Conservation (phyloP, 2,329 filamentous ascomycete species). For the Periconia macrospinosa region DNA sequence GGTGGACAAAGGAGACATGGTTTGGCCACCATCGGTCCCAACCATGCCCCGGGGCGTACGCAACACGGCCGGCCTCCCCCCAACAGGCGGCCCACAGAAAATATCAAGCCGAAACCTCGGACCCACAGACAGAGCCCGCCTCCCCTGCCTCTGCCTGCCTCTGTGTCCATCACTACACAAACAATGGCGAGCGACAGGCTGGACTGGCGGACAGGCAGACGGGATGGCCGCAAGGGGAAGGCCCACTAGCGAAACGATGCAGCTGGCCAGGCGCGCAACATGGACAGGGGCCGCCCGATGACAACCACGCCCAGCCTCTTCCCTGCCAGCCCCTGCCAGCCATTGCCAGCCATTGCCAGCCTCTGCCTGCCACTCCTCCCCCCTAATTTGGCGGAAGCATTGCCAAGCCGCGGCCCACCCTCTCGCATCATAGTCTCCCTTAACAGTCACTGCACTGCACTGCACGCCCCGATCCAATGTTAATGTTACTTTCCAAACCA, state of each 20-base stretch:
- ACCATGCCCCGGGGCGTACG: neutral
- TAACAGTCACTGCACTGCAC: no score
- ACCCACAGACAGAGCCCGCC: neutral
- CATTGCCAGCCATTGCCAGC: neutral
- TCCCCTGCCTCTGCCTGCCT: neutral
- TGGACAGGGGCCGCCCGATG: no score
- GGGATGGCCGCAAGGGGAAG: neutral
- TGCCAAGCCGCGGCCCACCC: no score
- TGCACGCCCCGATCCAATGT: no score
- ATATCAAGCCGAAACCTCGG: neutral
- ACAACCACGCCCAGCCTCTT: no score
- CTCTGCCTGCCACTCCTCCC: no score
- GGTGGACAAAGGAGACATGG: neutral
- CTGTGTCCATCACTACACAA: constrained; percentile 1
- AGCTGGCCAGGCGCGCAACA: neutral
- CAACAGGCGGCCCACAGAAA: neutral
- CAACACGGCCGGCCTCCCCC: neutral
- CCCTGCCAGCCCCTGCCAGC: no score
- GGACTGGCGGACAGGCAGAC: neutral
- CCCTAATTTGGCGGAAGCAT: neutral
- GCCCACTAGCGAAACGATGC: neutral
- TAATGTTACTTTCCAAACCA: no score
- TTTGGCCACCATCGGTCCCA: neutral
- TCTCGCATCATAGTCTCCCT: no score
- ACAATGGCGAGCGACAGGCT: neutral